Conservation (phyloP, 176 grass and related monocot genomes). For the Musa acuminata region DNA sequence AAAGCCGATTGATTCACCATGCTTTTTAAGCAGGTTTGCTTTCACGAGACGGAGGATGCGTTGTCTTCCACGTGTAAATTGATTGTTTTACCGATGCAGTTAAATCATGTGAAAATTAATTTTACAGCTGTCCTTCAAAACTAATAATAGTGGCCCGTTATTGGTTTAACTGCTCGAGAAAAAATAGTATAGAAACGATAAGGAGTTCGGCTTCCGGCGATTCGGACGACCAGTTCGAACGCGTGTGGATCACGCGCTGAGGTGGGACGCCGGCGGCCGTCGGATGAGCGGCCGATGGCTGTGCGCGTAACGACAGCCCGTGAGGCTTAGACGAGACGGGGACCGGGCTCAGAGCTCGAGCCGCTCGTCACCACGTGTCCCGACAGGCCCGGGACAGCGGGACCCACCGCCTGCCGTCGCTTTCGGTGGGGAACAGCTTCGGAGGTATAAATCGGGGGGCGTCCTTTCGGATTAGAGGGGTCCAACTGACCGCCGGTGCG, state of each 20-base stretch:
- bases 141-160: not conserved
- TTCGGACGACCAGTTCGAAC: not conserved
- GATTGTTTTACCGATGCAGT: no score
- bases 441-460: not conserved
- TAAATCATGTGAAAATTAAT: no score
- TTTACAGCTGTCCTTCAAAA: no score
- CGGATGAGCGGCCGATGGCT: not conserved
- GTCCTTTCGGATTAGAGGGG: not conserved
- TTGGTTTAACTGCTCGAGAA: not conserved
- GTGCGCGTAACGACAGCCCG: not conserved
- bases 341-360: not conserved
- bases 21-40: no score
- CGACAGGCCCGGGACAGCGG: no score
- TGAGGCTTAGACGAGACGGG: not conserved
- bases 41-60: no score
- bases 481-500: not conserved
- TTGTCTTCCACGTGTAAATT: no score
- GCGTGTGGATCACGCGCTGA: not conserved
- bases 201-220: not conserved
- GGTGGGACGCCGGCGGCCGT: not conserved
- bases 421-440: not conserved
- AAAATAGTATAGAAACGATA: not conserved
- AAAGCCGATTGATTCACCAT: no score
- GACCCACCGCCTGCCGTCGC: not conserved
- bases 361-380: not conserved